A percentile compares a stretch with the other conserved stretches of the same genome.
phyloP scores from a whole-genome alignment of 2,329 filamentous ascomycete species.

The Geosmithia flava region DNA sequence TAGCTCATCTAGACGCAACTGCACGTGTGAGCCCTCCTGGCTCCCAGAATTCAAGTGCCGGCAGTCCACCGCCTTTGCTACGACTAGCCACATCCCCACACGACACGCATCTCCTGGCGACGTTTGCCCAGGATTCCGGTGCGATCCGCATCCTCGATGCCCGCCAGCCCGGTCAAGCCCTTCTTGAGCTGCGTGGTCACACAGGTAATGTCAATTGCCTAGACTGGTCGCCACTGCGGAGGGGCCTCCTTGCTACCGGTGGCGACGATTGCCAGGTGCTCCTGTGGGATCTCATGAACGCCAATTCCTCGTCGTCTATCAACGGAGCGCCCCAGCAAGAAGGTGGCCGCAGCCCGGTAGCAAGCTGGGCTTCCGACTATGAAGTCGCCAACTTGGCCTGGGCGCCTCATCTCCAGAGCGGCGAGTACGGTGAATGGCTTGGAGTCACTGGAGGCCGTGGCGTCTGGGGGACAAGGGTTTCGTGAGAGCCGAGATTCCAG shows the following conservation, averaged over 20 bases:
- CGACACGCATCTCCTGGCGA: constrained; percentile 91
- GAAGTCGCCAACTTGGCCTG: constrained; percentile 78
- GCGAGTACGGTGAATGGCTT: constrained; percentile 69
- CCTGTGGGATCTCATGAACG: constrained; percentile 82
- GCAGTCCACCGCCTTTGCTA: constrained; percentile 62
- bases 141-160: constrained; percentile 92
- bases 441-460: constrained; percentile 72
- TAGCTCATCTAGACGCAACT: constrained; percentile 12
- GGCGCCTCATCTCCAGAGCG: constrained; percentile 59
- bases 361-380: constrained; percentile 76
- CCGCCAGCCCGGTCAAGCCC: constrained; percentile 85
- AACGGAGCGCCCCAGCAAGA: constrained; percentile 38
- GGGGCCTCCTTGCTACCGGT: constrained; percentile 82
- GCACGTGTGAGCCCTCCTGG: constrained; percentile 62
- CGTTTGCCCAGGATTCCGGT: constrained; percentile 87
- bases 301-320: constrained; percentile 19
- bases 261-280: constrained; percentile 86
- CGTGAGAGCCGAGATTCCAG: background rate
- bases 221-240: constrained; percentile 83
- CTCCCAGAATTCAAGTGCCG: constrained; percentile 54
- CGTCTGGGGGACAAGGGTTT: constrained; percentile 58
- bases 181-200: constrained; percentile 87
- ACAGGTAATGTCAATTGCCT: constrained; percentile 78
- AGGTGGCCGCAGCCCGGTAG: constrained; percentile 54
- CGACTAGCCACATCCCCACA: constrained; percentile 84